Conservation (phyloP, 1,284 basidiomycete genomes). For the Flammula alnicola region DNA sequence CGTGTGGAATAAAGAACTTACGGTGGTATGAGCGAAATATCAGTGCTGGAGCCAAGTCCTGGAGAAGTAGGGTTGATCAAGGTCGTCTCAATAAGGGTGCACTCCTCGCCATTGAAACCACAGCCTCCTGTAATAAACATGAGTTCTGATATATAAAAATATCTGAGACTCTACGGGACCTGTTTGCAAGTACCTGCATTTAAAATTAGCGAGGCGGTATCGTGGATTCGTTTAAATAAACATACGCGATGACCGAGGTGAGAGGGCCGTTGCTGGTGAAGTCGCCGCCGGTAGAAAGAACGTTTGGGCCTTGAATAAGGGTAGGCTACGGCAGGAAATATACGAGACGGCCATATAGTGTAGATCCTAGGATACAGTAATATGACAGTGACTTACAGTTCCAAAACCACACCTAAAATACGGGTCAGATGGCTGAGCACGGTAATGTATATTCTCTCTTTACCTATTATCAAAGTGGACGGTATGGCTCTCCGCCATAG, state of each 20-base stretch:
- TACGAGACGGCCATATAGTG: background rate
- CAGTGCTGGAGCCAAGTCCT: constrained; percentile 46
- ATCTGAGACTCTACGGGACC: no score
- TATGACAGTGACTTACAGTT: constrained; percentile 14
- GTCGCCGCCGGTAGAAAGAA: constrained; percentile 35
- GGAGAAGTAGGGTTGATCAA: constrained; percentile 43
- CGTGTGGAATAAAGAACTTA: constrained; percentile 27
- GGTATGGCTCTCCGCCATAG: constrained; percentile 31
- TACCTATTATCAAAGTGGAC: constrained; percentile 37
- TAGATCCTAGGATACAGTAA: no score
- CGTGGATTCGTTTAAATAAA: background rate
- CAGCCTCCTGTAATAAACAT: constrained; percentile 28
- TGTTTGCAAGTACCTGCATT: constrained; percentile 42
- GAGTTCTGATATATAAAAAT: no score
- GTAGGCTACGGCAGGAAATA: constrained; percentile 25
- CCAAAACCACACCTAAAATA: constrained; percentile 21
- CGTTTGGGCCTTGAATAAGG: constrained; percentile 29
- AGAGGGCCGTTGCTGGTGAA: constrained; percentile 42
- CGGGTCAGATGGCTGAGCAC: background rate
- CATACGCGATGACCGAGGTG: constrained; percentile 42
- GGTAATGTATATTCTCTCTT: background rate
- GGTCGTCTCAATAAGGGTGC: constrained; percentile 47
- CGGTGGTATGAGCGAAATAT: constrained; percentile 51
- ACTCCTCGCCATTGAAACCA: constrained; percentile 48
- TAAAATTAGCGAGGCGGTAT: background rate